phyloP scores from a whole-genome alignment of 2,329 filamentous ascomycete species.

The Penicillium thymicola region DNA sequence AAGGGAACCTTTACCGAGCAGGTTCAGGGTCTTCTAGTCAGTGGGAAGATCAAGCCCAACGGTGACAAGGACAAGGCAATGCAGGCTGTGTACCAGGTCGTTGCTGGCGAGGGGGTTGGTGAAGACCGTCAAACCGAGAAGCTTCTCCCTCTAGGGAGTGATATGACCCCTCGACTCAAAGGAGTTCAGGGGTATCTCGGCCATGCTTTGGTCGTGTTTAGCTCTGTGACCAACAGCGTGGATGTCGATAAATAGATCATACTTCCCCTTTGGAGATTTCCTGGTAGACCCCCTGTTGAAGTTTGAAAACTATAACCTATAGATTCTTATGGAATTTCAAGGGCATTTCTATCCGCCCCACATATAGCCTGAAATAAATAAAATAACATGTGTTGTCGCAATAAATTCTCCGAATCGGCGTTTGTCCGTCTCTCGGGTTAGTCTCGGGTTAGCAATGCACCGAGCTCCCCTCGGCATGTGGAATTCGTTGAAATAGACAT shows the following conservation, averaged over 20 bases:
- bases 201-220: neutral
- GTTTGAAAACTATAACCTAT: neutral
- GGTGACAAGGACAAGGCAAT: neutral
- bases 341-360: neutral
- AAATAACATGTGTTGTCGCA: neutral
- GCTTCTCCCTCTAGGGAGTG: neutral
- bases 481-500: constrained; percentile 1
- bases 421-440: constrained; percentile 25
- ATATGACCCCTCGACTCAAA: neutral
- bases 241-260: neutral
- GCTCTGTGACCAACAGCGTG: neutral
- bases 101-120: neutral
- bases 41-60: neutral
- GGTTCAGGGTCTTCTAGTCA: neutral
- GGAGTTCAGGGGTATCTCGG: neutral
- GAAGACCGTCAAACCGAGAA: neutral
- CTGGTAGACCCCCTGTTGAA: neutral
- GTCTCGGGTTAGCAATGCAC: constrained; percentile 32
- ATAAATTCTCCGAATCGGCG: neutral
- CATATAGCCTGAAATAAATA: no score
- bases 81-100: neutral
- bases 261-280: neutral
- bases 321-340: neutral
- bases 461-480: constrained; percentile 20
- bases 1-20: neutral